Evolutionary conservation across 1,284 basidiomycete species (phyloP).

Genomic region (Ceratobasidium sp.): DNA sequence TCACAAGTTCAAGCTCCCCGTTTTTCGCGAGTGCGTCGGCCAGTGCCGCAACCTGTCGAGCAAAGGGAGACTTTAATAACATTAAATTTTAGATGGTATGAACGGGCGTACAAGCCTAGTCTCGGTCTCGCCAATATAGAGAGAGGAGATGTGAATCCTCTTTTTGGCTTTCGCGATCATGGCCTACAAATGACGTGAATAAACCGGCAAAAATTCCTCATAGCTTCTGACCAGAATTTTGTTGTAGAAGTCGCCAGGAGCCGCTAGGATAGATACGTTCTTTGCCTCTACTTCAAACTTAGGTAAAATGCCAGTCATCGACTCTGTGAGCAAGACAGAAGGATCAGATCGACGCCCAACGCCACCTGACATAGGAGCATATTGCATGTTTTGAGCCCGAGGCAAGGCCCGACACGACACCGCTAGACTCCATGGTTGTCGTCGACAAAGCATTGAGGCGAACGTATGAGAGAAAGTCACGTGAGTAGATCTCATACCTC

Average conservation of each 20-base stretch:
- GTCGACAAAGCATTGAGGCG: slow-evolving; percentile 14
- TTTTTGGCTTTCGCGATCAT: slow-evolving; percentile 75
- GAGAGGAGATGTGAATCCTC: slow-evolving; percentile 84
- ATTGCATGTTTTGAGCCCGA: background rate
- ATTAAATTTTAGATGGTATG: slow-evolving; percentile 3
- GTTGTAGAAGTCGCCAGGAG: slow-evolving; percentile 55
- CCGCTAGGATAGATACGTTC: slow-evolving; percentile 52
- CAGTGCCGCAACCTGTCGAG: slow-evolving; percentile 69
- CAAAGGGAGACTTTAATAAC: slow-evolving; percentile 1
- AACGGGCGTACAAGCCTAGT: slow-evolving; percentile 64
- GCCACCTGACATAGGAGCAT: background rate
- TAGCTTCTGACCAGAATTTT: slow-evolving; percentile 52
- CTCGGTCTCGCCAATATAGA: slow-evolving; percentile 80
- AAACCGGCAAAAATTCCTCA: slow-evolving; percentile 9
- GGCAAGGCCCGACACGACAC: background rate
- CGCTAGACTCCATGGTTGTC: background rate
- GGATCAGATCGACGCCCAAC: background rate
- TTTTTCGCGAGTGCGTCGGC: slow-evolving; percentile 65
- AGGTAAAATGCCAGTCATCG: slow-evolving; percentile 39
- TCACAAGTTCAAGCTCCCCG: slow-evolving; percentile 68
- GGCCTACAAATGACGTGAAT: slow-evolving; percentile 56
- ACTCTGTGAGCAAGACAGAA: slow-evolving; percentile 6
- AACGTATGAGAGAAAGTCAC: background rate
- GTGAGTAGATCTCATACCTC: no score
- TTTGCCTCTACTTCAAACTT: slow-evolving; percentile 40